These are phyloP conservation scores for Nothopassalora personata DNA, from an alignment of 2,329 filamentous ascomycete genomes.

Conservation along the genomic window DNA sequence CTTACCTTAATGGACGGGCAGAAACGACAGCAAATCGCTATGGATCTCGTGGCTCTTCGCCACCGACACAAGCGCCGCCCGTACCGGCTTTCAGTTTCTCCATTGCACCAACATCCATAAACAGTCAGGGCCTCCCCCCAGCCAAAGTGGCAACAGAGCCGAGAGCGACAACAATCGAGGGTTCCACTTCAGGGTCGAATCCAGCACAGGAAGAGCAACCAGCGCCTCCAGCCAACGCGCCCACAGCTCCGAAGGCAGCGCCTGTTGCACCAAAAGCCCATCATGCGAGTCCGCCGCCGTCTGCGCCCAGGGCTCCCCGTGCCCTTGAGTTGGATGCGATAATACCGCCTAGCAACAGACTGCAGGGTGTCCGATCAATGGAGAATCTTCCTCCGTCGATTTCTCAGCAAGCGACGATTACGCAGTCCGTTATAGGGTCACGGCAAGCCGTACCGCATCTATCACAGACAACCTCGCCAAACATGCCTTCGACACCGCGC, in stretches of 20 bases:
- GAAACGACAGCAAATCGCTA: constrained; percentile 45
- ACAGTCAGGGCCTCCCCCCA: constrained; percentile 21
- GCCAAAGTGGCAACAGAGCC: constrained; percentile 24
- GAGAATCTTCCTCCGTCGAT: constrained; percentile 28
- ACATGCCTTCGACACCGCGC: constrained; percentile 18
- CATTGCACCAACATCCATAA: constrained; percentile 27
- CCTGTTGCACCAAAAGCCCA: constrained; percentile 36
- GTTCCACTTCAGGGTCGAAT: constrained; percentile 1
- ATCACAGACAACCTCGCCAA: constrained; percentile 23
- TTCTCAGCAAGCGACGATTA: constrained; percentile 9
- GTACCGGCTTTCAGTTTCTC: constrained; percentile 49
- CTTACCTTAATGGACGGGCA: constrained; percentile 42
- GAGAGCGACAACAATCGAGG: constrained; percentile 3
- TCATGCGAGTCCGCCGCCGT: constrained; percentile 25
- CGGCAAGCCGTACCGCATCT: constrained; percentile 20
- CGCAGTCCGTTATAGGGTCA: constrained; percentile 20
- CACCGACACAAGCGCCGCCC: constrained; percentile 49
- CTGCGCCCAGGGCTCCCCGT: constrained; percentile 31
- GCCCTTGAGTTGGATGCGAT: constrained; percentile 25
- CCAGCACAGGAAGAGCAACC: constrained; percentile 12
- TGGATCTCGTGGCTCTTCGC: constrained; percentile 44
- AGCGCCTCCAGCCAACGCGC: constrained; percentile 21
- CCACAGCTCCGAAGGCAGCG: constrained; percentile 36
- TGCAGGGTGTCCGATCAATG: constrained; percentile 28
- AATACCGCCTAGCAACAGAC: constrained; percentile 20